Percentiles rank a stretch among this genome's conserved stretches.
Conservation (phyloP, 495 filamentous ascomycete genomes). For the Chaetomium fimeti region DNA sequence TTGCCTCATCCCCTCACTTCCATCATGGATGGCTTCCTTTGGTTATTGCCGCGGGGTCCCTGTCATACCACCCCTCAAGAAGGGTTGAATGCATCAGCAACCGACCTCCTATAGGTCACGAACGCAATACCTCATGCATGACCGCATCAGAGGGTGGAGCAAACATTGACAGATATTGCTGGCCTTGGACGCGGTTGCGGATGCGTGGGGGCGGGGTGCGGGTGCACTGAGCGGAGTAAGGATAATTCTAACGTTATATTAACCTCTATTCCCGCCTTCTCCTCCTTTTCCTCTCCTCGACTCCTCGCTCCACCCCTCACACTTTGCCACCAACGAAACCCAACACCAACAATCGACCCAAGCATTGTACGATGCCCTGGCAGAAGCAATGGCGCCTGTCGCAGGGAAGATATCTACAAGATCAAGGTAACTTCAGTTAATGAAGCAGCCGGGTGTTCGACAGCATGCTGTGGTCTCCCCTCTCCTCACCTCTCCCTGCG, state of each 20-base stretch:
- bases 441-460: constrained; percentile 21
- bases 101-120: background rate
- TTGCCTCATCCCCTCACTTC: too few species aligned
- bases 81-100: background rate
- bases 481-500: background rate
- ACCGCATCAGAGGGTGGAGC: background rate
- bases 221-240: background rate
- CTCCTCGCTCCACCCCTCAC: background rate
- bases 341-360: background rate
- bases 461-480: constrained; percentile 13
- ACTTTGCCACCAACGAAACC: background rate
- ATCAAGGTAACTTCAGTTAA: constrained; percentile 21
- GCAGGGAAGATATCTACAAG: constrained; percentile 11
- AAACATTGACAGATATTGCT: background rate
- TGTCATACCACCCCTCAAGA: background rate
- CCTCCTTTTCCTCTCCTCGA: background rate
- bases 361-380: constrained; percentile 18
- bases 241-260: background rate
- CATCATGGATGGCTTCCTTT: too few species aligned
- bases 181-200: background rate
- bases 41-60: background rate
- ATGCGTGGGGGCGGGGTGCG: constrained; percentile 5
- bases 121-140: background rate
- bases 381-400: constrained; percentile 20
- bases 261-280: background rate